Evolutionary conservation across 768 basidiomycete species (phyloP), one percentile per base, ranked within the genome.

Genomic region (Leucosporidium creatinivorum): DNA sequence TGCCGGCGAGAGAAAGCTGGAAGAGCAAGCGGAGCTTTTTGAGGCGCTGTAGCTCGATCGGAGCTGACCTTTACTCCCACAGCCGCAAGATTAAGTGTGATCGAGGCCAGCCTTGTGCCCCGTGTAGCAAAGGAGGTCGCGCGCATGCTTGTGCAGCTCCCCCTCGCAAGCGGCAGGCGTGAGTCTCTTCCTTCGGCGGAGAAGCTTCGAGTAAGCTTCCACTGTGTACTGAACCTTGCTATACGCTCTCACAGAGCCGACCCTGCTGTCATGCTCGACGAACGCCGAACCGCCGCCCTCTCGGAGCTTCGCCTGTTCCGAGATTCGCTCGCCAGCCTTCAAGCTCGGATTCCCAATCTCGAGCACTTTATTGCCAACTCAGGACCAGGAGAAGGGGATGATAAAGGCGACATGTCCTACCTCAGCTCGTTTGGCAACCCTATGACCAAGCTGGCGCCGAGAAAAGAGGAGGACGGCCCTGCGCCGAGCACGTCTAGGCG

Each of bases 241-340:
- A 4, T 28, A 21, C 30, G 18, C 10, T 9, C 25, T 19, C 31
- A 9, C 17, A 25, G 21, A 70, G 69, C 1, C 33, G 58, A 70
- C 47, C 39, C 66, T 0, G 44, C 69, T 0, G 63, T 50, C 36
- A 63, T 65, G n/a, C 57, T 71, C 1, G 55, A 39, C 23, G 28
- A 58, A 10, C 63, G 69, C 0, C 66, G 67, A 26, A 23, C 47
- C 19, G 61, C 63, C 8, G 69, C 69, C 0, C 63, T 71, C 26
- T 63, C 64, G 8, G 69, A 71, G 39, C 61, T 71, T 8, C 59
- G 61, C 17, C 61, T 71, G 12, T 71, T 71, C 26, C 66, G 69
- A 18, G 54, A 58, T 23, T 67, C 69, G 9, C 66, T 71, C 63
- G 55, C 30, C 31, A 57, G 30, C 8, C 31, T 57, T 21, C 55